Conservation (phyloP, 1,284 basidiomycete species). For the Lignosus rhinocerotis region DNA sequence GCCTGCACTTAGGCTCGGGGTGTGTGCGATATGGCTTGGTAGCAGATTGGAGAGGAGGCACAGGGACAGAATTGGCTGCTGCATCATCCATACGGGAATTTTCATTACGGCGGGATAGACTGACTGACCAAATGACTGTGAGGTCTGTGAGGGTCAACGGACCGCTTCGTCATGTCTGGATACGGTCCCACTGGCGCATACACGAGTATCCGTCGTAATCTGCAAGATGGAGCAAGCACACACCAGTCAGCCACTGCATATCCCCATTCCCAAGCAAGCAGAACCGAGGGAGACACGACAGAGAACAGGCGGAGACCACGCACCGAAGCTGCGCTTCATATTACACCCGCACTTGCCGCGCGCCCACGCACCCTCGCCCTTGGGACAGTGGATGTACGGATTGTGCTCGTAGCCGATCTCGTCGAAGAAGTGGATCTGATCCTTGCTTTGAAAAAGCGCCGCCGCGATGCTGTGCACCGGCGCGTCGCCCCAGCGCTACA, state of each 20-base stretch:
- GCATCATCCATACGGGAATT: too few species aligned
- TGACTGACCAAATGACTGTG: too few species aligned
- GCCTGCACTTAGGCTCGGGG: too few species aligned
- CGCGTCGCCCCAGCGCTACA: constrained; percentile 75
- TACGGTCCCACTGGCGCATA: constrained; percentile 47
- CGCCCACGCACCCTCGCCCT: constrained; percentile 40
- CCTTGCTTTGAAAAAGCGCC: constrained; percentile 58
- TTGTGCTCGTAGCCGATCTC: constrained; percentile 63
- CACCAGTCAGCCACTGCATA: too few species aligned
- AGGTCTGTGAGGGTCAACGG: too few species aligned
- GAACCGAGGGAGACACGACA: neutral
- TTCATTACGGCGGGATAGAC: too few species aligned
- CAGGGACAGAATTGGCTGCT: too few species aligned
- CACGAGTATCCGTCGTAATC: constrained; percentile 55
- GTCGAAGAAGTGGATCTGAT: constrained; percentile 70
- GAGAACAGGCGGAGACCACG: neutral
- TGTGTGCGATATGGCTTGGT: too few species aligned
- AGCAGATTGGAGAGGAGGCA: too few species aligned
- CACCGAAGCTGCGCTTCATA: constrained; percentile 45
- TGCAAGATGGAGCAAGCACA: constrained; percentile 18
- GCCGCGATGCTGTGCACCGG: constrained; percentile 79
- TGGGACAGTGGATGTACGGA: constrained; percentile 55
- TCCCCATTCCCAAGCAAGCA: neutral
- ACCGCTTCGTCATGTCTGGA: constrained; percentile 5
- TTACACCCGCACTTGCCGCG: constrained; percentile 48